Evolutionary conservation across 805 yeast genomes (phyloP).

Genomic region (Ogataea methanolica): DNA sequence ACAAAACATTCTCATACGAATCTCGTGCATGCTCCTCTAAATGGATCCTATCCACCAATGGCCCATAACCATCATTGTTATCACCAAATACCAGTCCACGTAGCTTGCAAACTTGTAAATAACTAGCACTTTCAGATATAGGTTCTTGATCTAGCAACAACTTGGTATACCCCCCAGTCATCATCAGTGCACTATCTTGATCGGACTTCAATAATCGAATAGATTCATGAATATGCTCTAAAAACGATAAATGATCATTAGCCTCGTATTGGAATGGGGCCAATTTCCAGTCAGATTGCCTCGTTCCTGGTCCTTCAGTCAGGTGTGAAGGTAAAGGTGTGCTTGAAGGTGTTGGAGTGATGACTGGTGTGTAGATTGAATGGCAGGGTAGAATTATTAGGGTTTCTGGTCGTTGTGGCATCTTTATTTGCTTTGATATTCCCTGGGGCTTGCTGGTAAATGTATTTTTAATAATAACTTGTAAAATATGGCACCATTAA

Average conservation of each 20-base stretch:
- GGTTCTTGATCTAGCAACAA: conserved; percentile 34
- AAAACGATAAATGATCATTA: conserved; percentile 60
- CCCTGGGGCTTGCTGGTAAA: too few relatives aligned
- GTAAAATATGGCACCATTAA: too few relatives aligned
- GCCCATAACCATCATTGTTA: neutral
- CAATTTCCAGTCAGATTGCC: conserved; percentile 55
- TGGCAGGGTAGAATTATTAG: conserved; percentile 49
- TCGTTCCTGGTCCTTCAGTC: conserved; percentile 38
- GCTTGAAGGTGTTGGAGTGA: neutral
- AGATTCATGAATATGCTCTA: conserved; percentile 52
- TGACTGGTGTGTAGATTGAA: conserved; percentile 18
- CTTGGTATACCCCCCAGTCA: conserved; percentile 69
- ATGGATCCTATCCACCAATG: conserved; percentile 27
- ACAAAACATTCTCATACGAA: conserved; percentile 72
- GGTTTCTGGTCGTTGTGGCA: conserved; percentile 1
- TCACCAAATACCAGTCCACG: conserved; percentile 21
- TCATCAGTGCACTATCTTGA: conserved; percentile 16
- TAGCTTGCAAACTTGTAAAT: conserved; percentile 39
- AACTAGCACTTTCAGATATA: conserved; percentile 55
- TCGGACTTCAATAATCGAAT: conserved; percentile 31
- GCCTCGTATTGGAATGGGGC: conserved; percentile 69
- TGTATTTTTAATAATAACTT: too few relatives aligned
- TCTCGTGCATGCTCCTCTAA: conserved; percentile 75
- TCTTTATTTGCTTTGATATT: neutral
- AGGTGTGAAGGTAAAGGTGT: neutral